Base-by-base conservation (phyloP, 805 yeast genomes). In the Teunomyces stri region DNA sequence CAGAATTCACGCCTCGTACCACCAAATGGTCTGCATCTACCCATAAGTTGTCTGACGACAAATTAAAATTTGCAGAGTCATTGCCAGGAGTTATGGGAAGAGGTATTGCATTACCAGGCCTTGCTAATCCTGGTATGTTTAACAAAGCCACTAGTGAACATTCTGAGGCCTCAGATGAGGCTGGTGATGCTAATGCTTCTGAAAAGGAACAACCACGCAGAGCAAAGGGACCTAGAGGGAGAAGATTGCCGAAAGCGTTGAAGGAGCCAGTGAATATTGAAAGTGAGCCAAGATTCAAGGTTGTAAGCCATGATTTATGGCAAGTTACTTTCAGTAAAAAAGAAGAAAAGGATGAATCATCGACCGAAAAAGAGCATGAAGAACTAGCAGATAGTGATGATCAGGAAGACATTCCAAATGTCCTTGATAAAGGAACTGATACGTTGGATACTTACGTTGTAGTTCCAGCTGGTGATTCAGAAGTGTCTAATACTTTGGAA, bases 191-290 rank as follows among this genome's bases (percentile, higher is more conserved):
- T 15, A 34, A 25, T 13, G 34, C 37, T 5, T 41, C 25, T 9
- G 42, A 40, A 21, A 38, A 34, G 27, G 41, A 42, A n/a, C 38
- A 38, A 35, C 22, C 46, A 21, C 38, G 38, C 18, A 76, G 92
- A 57, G 84, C 83, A 0, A 82, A 70, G 54, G 94, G 92, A 0
- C 95, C 95, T 39, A 74, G 80, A 51, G 91, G 91, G 0, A 78
- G 88, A 50, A 81, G 80, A 56, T 65, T 85, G 45, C 94, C 94
- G 0, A 75, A 72, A 47, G 64, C 72, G n/a, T 78, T 82, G 10
- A 70, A 74, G 40, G 72, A 74, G 3, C 68, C 76, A 0, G 64
- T 70, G 1, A 59, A 51, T 22, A 60, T 69, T 7, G 71, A 72
- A 28, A 56, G 62, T 27, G 71, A 67, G 34, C 52, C 68, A 1